Percentiles rank a stretch among this genome's conserved stretches.
Evolutionary conservation across 148 eudicot species (phyloP).

Genomic region (Diospyros lotus): DNA sequence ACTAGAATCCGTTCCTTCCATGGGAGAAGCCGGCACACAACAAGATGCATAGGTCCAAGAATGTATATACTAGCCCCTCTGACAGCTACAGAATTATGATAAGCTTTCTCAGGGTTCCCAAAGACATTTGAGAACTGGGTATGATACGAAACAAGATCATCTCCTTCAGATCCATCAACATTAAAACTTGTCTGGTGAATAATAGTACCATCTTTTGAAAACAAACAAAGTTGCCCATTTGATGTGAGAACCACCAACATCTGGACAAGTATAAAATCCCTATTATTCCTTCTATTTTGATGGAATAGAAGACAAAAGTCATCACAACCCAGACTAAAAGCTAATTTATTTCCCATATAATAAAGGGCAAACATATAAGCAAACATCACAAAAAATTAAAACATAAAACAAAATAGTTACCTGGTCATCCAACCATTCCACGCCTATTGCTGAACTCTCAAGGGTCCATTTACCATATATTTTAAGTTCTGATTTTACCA

Average conservation of each 20-base stretch:
- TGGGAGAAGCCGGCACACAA: slow-evolving; percentile 77
- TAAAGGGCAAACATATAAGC: background rate
- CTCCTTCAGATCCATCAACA: slow-evolving; percentile 55
- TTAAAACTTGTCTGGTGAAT: slow-evolving; percentile 85
- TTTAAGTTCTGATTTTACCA: slow-evolving; percentile 68
- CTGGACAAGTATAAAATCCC: slow-evolving; percentile 33
- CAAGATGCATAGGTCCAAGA: slow-evolving; percentile 70
- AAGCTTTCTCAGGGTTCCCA: slow-evolving; percentile 93
- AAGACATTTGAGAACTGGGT: slow-evolving; percentile 64
- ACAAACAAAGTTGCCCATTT: slow-evolving; percentile 76
- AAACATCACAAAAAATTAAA: background rate
- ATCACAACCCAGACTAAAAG: background rate
- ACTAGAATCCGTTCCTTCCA: slow-evolving; percentile 94
- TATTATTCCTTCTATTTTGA: background rate
- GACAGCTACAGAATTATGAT: slow-evolving; percentile 77
- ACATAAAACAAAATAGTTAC: slow-evolving; percentile 23
- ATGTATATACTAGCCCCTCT: slow-evolving; percentile 83
- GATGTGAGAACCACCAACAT: slow-evolving; percentile 82
- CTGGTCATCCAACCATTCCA: slow-evolving; percentile 93
- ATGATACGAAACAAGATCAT: slow-evolving; percentile 72
- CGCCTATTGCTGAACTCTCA: slow-evolving; percentile 79
- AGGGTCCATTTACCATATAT: slow-evolving; percentile 70
- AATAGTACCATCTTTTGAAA: slow-evolving; percentile 74
- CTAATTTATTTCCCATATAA: background rate
- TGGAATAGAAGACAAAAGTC: background rate